These are phyloP conservation scores for Microsporum canis DNA, from an alignment of 2,329 filamentous ascomycete genomes.

Conservation along the genomic window DNA sequence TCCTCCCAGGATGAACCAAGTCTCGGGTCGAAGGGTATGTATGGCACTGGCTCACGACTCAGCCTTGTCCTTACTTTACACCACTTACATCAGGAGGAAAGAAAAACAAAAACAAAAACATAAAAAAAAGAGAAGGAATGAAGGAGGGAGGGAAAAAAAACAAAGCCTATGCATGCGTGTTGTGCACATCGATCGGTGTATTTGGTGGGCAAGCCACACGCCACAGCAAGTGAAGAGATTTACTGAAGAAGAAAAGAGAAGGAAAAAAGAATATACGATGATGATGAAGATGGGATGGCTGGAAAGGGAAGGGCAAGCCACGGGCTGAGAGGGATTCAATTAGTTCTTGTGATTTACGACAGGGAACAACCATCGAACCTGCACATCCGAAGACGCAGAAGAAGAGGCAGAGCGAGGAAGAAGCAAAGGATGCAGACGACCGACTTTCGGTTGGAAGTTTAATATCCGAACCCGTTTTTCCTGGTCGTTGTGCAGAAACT, in stretches of 20 bases:
- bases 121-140: background rate
- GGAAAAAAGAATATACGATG: background rate
- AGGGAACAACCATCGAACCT: background rate
- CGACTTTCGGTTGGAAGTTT: no score
- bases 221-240: background rate
- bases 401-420: no score
- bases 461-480: background rate
- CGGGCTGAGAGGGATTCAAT: background rate
- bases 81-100: background rate
- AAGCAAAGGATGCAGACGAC: no score
- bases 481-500: background rate
- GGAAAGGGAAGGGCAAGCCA: background rate
- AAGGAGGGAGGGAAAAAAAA: no score
- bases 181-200: no score
- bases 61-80: background rate
- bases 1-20: no score
- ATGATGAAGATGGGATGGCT: background rate
- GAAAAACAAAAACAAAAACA: background rate
- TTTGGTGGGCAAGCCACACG: background rate
- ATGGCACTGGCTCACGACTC: background rate
- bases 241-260: background rate
- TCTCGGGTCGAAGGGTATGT: no score
- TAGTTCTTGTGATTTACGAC: background rate
- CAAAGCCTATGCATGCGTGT: no score
- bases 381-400: no score